phyloP scores from a whole-genome alignment of 257 asterid genomes.

The Plantago major region DNA sequence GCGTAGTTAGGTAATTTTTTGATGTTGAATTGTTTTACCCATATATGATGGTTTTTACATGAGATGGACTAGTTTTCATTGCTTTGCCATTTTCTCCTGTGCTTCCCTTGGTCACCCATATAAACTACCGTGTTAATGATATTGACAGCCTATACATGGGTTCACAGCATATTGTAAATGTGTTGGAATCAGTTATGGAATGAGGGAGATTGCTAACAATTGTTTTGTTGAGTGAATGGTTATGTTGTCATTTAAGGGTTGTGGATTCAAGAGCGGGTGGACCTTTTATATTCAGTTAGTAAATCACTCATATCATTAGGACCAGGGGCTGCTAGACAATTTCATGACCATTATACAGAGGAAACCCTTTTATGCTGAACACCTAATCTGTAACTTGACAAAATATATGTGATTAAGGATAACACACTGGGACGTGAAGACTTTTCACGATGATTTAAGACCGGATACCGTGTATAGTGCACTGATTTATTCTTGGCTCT shows the following conservation, averaged over 20 bases:
- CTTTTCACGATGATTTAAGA: not conserved
- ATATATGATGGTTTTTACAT: slow-evolving; percentile 9
- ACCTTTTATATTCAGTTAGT: slow-evolving; percentile 3
- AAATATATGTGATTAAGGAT: not conserved
- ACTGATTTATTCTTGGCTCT: not conserved
- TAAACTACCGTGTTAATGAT: not conserved
- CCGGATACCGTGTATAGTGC: too few relatives aligned
- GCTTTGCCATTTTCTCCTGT: not conserved
- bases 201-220: not conserved
- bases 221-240: slow-evolving; percentile 9
- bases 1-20: slow-evolving; percentile 40
- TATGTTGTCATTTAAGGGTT: slow-evolving; percentile 13
- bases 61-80: slow-evolving; percentile 4
- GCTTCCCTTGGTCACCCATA: not conserved
- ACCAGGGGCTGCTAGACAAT: not conserved
- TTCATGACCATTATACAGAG: not conserved
- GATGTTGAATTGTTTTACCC: slow-evolving; percentile 11
- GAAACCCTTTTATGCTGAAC: too few relatives aligned
- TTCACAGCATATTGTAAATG: not conserved
- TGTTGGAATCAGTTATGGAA: slow-evolving; percentile 10
- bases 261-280: slow-evolving; percentile 7
- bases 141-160: slow-evolving; percentile 2
- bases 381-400: not conserved
- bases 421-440: not conserved
- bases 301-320: slow-evolving; percentile 1